Conservation (phyloP, 805 yeast species). For the Metschnikowia drakensbergensis region DNA sequence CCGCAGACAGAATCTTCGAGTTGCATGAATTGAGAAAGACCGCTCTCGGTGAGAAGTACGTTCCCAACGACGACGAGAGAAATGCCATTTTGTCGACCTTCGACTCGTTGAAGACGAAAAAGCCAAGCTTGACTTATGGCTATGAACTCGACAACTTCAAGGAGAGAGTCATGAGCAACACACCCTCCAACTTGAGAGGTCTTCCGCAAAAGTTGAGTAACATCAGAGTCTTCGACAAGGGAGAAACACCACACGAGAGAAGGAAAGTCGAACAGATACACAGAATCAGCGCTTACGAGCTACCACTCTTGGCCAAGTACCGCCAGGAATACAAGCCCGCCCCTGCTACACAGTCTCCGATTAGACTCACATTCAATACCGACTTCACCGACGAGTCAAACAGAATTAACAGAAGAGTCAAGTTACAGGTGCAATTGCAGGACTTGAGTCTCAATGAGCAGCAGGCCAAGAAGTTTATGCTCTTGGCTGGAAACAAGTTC, state of each 20-base stretch:
- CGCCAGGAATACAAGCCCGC: constrained; percentile 64
- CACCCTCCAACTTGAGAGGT: constrained; percentile 34
- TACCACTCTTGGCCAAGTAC: constrained; percentile 77
- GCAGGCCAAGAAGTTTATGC: constrained; percentile 69
- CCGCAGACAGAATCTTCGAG: constrained; percentile 57
- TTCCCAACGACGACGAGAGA: constrained; percentile 63
- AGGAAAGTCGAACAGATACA: constrained; percentile 73
- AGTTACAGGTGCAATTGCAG: constrained; percentile 48
- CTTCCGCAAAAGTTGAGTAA: constrained; percentile 38
- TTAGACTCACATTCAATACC: constrained; percentile 62
- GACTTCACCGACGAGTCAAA: constrained; percentile 76
- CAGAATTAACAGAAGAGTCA: constrained; percentile 62
- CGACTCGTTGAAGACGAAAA: constrained; percentile 24
- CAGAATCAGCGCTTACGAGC: constrained; percentile 85
- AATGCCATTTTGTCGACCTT: constrained; percentile 50
- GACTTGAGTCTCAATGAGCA: constrained; percentile 50
- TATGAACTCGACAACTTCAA: constrained; percentile 42
- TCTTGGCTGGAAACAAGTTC: constrained; percentile 76
- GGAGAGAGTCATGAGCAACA: constrained; percentile 40
- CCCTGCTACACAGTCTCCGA: constrained; percentile 43
- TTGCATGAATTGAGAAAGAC: constrained; percentile 58
- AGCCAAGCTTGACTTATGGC: constrained; percentile 37
- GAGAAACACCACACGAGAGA: constrained; percentile 43
- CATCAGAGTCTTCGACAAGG: constrained; percentile 32
- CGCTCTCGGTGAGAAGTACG: constrained; percentile 49